Evolutionary conservation across 2,329 filamentous ascomycete species (phyloP), one percentile per base, ranked within the genome.

Genomic region (Botrytis fabae): DNA sequence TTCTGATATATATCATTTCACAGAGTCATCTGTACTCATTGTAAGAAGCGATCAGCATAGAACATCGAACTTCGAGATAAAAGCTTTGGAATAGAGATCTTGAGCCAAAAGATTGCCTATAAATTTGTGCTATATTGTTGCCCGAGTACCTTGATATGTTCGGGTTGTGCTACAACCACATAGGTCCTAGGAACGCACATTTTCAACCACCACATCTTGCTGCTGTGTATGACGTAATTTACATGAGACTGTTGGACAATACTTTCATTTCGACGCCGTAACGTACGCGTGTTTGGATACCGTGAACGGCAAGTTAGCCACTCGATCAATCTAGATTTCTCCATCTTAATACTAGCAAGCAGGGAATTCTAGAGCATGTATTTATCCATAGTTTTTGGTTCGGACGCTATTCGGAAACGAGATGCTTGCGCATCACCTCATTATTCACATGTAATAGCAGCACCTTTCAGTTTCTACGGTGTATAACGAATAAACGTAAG

Each of bases 381-480:
- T 40, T 64, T 10, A 66, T 66, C 16, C 46, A 40, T 28, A 65
- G 18, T 25, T 40, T 28, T 28, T 25, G 8, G 12, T 18, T 38
- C 44, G 44, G 46, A 32, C n/a, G 48, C 44, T 51, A n/a, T 51
- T 20, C 63, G 63, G 63, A 38, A 66, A 16, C n/a, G 16, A 25
- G 12, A 51, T 9, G 38, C 46, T 10, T 28, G 46, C n/a, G 38
- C 32, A 68, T 40, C 64, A 68, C 64, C 64, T 51, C 46, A 40
- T 68, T 48, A 28, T 68, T 68, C 64, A 68, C 64, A 54, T 68
- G 46, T 42, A 54, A 38, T 54, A 66, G 32, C 46, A 57, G 32
- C 46, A 57, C 14, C 51, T 57, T 28, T 28, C 51, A 4, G 8
- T 57, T 66, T 66, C 22, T 25, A 12, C n/a, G 16, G 38, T 57